Conservation (phyloP, 2,329 filamentous ascomycete species). For the Stemphylium lycopersici region DNA sequence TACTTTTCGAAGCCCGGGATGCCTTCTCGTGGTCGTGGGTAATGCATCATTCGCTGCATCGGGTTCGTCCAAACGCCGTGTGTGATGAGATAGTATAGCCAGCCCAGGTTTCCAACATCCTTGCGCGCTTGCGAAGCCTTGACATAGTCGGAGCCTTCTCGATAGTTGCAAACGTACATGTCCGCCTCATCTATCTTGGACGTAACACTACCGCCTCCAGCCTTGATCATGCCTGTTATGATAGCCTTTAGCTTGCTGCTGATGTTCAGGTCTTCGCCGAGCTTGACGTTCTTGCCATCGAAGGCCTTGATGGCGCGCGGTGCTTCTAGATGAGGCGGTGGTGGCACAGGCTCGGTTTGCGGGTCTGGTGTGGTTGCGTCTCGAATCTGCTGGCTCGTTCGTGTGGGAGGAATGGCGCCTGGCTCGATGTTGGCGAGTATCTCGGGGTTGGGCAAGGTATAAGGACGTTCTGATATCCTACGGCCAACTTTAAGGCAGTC, state of each 20-base stretch:
- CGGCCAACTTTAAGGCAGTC: conserved; percentile 93
- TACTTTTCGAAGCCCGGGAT: conserved; percentile 79
- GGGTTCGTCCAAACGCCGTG: conserved; percentile 89
- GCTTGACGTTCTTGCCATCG: conserved; percentile 74
- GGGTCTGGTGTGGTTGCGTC: conserved; percentile 45
- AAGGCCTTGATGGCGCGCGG: conserved; percentile 66
- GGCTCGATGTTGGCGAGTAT: conserved; percentile 60
- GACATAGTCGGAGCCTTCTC: conserved; percentile 79
- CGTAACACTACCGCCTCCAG: conserved; percentile 74
- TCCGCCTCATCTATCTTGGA: conserved; percentile 71
- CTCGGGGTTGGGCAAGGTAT: conserved; percentile 83
- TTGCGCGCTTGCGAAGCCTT: conserved; percentile 77
- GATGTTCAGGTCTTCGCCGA: conserved; percentile 76
- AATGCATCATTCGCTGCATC: conserved; percentile 81
- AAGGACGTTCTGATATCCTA: conserved; percentile 86
- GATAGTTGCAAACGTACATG: conserved; percentile 86
- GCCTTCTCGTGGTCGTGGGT: conserved; percentile 78
- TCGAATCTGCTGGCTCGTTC: conserved; percentile 51
- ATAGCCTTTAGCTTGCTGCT: conserved; percentile 69
- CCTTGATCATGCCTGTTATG: conserved; percentile 71
- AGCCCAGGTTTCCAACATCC: conserved; percentile 88
- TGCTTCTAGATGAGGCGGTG: conserved; percentile 27
- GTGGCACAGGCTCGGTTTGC: conserved; percentile 26
- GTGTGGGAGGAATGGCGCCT: conserved; percentile 51
- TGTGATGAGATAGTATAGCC: conserved; percentile 92